A percentile compares a stretch with the other conserved stretches of the same genome.
Evolutionary conservation across 495 filamentous ascomycete genomes (phyloP).

Genomic region (Xylaria palmicola): DNA sequence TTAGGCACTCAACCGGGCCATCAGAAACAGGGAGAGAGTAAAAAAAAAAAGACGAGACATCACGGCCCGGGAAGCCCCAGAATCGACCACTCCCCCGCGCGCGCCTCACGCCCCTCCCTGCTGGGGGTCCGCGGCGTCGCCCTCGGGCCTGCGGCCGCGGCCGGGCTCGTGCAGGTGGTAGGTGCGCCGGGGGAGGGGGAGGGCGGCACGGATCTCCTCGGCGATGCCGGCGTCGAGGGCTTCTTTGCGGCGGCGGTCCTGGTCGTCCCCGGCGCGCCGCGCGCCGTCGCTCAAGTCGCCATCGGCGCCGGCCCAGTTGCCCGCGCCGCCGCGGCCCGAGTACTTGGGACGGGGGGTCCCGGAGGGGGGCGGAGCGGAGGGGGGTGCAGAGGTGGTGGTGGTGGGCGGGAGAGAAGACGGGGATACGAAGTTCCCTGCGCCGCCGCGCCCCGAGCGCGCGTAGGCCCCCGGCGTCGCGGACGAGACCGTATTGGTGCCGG

Average conservation of each 20-base stretch:
- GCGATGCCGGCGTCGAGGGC: slow-evolving; percentile 29
- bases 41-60: too few relatives aligned
- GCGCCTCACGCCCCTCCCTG: too few relatives aligned
- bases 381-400: slow-evolving; percentile 11
- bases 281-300: slow-evolving; percentile 33
- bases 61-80: too few relatives aligned
- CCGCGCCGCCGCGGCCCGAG: slow-evolving; percentile 58
- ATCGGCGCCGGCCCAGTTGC: slow-evolving; percentile 46
- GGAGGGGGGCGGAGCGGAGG: not conserved
- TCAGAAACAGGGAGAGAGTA: too few relatives aligned
- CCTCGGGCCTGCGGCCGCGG: slow-evolving; percentile 23
- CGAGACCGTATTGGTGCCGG: slow-evolving; percentile 14
- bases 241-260: slow-evolving; percentile 23
- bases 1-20: too few relatives aligned
- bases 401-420: slow-evolving; percentile 19
- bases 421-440: slow-evolving; percentile 59
- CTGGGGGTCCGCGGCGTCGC: not conserved
- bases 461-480: slow-evolving; percentile 41
- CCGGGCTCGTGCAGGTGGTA: slow-evolving; percentile 29
- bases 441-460: slow-evolving; percentile 56
- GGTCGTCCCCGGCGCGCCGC: slow-evolving; percentile 32
- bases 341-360: not conserved
- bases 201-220: slow-evolving; percentile 25
- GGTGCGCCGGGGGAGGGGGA: slow-evolving; percentile 27
- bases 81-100: too few relatives aligned